Evolutionary conservation across 2,329 filamentous ascomycete species (phyloP).

Genomic region (Fusarium equiseti): DNA sequence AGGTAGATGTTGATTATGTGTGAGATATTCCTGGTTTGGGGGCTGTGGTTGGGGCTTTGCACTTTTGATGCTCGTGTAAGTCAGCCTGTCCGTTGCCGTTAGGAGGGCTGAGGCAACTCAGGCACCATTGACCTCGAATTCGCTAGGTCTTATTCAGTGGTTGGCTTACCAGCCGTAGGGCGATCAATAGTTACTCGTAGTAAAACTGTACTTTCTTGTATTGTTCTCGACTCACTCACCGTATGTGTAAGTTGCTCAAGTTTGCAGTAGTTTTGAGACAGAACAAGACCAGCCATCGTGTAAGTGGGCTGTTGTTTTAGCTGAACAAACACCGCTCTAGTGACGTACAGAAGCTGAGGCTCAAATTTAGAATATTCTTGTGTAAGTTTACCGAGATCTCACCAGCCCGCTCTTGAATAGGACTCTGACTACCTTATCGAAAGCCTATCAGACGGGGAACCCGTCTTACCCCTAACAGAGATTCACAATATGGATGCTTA

Average conservation of each 20-base stretch:
- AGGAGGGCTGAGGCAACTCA: not conserved
- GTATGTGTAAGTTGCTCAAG: not conserved
- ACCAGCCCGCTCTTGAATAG: not conserved
- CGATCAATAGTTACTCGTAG: not conserved
- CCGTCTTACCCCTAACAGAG: not conserved
- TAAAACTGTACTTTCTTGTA: no score
- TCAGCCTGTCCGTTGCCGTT: not conserved
- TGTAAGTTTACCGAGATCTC: not conserved
- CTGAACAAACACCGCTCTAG: conserved; percentile 4
- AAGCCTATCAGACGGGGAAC: not conserved
- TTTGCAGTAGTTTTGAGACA: not conserved
- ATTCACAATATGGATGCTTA: not conserved
- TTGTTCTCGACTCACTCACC: not conserved
- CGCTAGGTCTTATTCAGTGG: not conserved
- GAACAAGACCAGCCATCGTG: not conserved
- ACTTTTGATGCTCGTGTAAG: not conserved
- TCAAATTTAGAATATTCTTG: not conserved
- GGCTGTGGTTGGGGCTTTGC: not conserved
- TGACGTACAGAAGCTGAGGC: conserved; percentile 6
- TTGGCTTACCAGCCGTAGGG: not conserved
- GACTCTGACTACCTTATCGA: not conserved
- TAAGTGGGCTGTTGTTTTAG: not conserved
- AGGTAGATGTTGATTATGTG: not conserved
- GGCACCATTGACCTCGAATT: not conserved
- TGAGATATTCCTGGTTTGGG: not conserved